These are phyloP conservation scores for Neonectria magnoliae DNA, from an alignment of 2,329 filamentous ascomycete genomes.

Conservation along the genomic window DNA sequence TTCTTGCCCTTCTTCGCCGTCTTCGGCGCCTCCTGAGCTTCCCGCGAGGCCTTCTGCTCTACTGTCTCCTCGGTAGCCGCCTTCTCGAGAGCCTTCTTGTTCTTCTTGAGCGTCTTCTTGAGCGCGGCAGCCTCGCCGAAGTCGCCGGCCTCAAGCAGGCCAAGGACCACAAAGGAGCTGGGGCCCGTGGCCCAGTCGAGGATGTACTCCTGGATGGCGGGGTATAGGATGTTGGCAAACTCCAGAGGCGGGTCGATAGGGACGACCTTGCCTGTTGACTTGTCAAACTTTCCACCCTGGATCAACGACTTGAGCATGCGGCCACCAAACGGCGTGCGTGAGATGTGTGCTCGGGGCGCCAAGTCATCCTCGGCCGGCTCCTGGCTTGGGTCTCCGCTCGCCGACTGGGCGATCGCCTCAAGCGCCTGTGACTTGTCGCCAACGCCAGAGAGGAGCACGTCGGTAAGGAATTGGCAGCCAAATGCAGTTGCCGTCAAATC, in stretches of 20 bases:
- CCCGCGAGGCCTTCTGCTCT: conserved; percentile 62
- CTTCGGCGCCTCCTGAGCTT: conserved; percentile 60
- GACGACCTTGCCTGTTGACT: conserved; percentile 74
- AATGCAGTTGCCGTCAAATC: conserved; percentile 80
- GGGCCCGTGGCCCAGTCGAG: conserved; percentile 86
- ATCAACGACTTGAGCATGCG: conserved; percentile 93
- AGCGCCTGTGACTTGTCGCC: conserved; percentile 83
- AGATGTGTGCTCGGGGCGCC: conserved; percentile 62
- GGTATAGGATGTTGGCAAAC: conserved; percentile 86
- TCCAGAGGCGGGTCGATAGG: conserved; percentile 79
- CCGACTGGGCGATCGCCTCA: conserved; percentile 72
- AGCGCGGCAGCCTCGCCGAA: conserved; percentile 76
- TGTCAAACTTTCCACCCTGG: conserved; percentile 87
- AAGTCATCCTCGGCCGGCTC: conserved; percentile 54
- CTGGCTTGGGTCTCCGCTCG: conserved; percentile 64
- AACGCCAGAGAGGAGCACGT: conserved; percentile 79
- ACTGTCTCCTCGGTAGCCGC: conserved; percentile 69
- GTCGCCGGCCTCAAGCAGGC: conserved; percentile 77
- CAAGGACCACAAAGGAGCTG: conserved; percentile 87
- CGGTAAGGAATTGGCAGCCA: conserved; percentile 86
- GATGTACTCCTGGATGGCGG: conserved; percentile 78
- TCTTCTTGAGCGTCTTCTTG: conserved; percentile 75
- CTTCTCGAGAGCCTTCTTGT: conserved; percentile 75
- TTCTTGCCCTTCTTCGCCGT: conserved; percentile 54
- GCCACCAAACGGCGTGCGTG: conserved; percentile 71